A percentile compares a stretch with the other conserved stretches of the same genome.
Evolutionary conservation across 2,329 filamentous ascomycete genomes (phyloP).

Genomic region (Paecilomyces sp.): DNA sequence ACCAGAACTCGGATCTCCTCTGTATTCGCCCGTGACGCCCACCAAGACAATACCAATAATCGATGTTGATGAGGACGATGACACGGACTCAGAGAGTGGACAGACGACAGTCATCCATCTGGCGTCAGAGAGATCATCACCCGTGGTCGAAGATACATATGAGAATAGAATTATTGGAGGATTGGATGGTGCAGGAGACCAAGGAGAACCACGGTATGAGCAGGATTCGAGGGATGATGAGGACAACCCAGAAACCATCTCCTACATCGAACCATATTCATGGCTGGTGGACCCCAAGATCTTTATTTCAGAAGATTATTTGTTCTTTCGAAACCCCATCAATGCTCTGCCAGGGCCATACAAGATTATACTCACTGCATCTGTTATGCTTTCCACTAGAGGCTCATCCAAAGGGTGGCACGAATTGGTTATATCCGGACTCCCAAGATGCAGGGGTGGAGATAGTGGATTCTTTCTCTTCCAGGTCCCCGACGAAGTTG

Average conservation of each 20-base stretch:
- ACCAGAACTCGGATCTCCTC: neutral
- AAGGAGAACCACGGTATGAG: neutral
- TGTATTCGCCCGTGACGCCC: neutral
- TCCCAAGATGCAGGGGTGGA: slow-evolving; percentile 17
- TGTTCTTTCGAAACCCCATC: slow-evolving; percentile 12
- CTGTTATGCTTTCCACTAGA: slow-evolving; percentile 9
- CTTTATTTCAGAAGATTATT: slow-evolving; percentile 8
- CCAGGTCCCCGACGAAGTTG: slow-evolving; percentile 15
- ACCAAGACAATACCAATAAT: neutral
- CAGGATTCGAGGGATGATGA: slow-evolving; percentile 2
- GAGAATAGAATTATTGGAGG: neutral
- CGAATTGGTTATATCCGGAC: slow-evolving; percentile 18
- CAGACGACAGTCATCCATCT: neutral
- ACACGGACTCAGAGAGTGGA: neutral
- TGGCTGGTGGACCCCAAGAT: slow-evolving; percentile 8
- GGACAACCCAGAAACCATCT: slow-evolving; percentile 7
- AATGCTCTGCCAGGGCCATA: slow-evolving; percentile 11
- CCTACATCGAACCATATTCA: neutral
- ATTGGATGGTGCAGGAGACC: neutral
- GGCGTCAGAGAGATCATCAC: neutral
- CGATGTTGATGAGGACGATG: neutral
- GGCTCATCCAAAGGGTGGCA: slow-evolving; percentile 16
- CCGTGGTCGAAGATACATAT: neutral
- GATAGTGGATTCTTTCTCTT: slow-evolving; percentile 23
- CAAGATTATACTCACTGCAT: slow-evolving; percentile 12